Base-by-base conservation (phyloP, 495 filamentous ascomycete species). In the Xylaria grammica region DNA sequence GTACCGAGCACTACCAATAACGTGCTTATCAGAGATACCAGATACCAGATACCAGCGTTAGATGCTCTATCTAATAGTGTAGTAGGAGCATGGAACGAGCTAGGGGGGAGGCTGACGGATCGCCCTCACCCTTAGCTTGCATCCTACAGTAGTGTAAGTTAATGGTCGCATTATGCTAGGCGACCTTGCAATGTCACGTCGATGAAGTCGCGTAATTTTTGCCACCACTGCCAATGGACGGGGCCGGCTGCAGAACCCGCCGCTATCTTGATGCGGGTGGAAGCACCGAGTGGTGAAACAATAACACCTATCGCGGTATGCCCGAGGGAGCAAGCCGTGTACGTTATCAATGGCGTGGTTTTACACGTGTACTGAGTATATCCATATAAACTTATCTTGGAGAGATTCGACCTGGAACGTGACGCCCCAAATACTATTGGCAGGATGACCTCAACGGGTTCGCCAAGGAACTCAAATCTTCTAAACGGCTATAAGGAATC, bases 141-240 rank as follows among this genome's bases (percentile, higher is more conserved):
- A 36, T 22, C 36, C n/a, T 30, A n/a, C n/a, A 36, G 34, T 36
- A 36, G 11, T 36, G 34, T 32, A 56, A 40, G 34, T 27, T 9
- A n/a, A 30, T 42, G 53, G 34, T 58, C 45, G 38, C 54, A 58
- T 58, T 58, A 58, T 44, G 36, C 54, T 44, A 45, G 38, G 54
- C 9, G 40, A 45, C 54, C 24, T 42, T 58, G 54, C 54, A 58
- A 38, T 26, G 54, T 45, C 54, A 58, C 54, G 24, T 30, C 26
- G 40, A 44, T 44, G 26, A n/a, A 30, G 36, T 58, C 54, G 54
- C 38, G 24, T 45, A 45, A 2, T 13, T 30, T 45, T 26, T 58
- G 22, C 54, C 38, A 58, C 17, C 15, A 24, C 26, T 13, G 22
- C 30, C 20, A 30, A 42, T 56, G 1, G n/a, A 38, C 19, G 24